Evolutionary conservation across 495 filamentous ascomycete genomes (phyloP), one percentile per base, ranked within the genome.

Genomic region (Penicillium angulare): DNA sequence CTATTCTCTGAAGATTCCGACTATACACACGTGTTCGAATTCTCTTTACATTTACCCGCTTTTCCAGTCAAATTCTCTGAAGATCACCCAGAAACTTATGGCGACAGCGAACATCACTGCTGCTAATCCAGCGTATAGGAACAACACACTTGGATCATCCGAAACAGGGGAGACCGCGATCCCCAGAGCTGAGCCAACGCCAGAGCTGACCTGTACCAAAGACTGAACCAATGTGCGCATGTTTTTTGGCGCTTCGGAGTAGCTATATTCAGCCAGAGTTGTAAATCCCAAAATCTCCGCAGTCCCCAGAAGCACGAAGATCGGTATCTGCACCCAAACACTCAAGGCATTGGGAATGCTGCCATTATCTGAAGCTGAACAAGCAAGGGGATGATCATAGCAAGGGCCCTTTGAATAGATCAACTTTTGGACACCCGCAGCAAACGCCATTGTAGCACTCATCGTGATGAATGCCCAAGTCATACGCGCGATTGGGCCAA

Each of bases 401-500:
- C 17, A 79, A 61, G 56, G 88, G 6, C 26, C 26, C 26, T 12
- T 5, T 5, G 6, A 6, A 12, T 29, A 29, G 26, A 29, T 29
- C 26, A 29, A 13, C 31, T 33, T 47, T 53, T 40, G 23, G 9
- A 29, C 26, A 6, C 26, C 83, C 18, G 84, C 86, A 3, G 75
- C 71, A 7, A 79, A 78, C 53, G 26, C 26, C 26, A 29, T 29
- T 5, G 6, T 29, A 29, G 26, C 26, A 12, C 6, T 12, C 26
- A 29, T 29, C 6, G 26, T 29, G 6, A 29, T 5, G 26, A 29
- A 12, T 12, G 26, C 26, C 26, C 5, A 5, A 29, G 26, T 12
- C 26, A 89, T 87, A 46, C 86, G 81, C 13, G 77, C 78, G 42
- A 87, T 78, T 5, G 85, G 84, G 22, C 70, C 15, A 18, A 41